Evolutionary conservation across 257 asterid genomes (phyloP).

Genomic region (Salvia hispanica): DNA sequence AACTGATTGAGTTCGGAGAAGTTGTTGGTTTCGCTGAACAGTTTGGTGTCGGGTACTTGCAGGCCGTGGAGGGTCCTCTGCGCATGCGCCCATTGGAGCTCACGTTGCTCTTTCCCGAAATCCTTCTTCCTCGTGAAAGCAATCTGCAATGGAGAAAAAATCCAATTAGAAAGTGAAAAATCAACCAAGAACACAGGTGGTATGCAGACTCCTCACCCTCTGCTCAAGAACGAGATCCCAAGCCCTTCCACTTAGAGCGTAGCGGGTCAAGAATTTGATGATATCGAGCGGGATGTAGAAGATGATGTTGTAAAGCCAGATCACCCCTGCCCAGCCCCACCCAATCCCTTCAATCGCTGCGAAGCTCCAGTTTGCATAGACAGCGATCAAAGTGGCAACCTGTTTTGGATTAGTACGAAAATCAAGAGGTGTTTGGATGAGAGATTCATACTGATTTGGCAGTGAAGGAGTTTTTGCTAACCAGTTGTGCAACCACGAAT

Average conservation of each 20-base stretch:
- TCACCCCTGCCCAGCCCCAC: conserved; percentile 99
- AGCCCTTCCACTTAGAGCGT: conserved; percentile 90
- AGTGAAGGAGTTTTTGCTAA: conserved; percentile 33
- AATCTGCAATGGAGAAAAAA: conserved; percentile 47
- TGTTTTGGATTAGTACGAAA: conserved; percentile 30
- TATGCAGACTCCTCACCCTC: conserved; percentile 53
- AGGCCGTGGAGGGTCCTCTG: conserved; percentile 96
- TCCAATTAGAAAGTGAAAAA: background rate
- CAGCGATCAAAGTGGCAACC: conserved; percentile 96
- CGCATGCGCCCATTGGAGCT: conserved; percentile 95
- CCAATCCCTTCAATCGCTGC: conserved; percentile 98
- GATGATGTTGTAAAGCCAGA: conserved; percentile 87
- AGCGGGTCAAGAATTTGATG: conserved; percentile 76
- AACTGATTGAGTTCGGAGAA: conserved; percentile 90
- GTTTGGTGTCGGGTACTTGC: conserved; percentile 88
- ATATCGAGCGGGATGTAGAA: conserved; percentile 85
- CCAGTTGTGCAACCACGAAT: conserved; percentile 81
- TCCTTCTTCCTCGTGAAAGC: conserved; percentile 96
- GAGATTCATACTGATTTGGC: background rate
- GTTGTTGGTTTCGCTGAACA: conserved; percentile 70
- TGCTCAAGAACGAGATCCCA: conserved; percentile 98
- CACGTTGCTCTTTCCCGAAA: conserved; percentile 96
- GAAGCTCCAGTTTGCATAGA: conserved; percentile 90
- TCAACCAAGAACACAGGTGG: background rate
- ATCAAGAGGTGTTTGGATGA: conserved; percentile 14